Base-by-base conservation (phyloP, 192 early-diverging fungal species). In the Backusella morwellensis region DNA sequence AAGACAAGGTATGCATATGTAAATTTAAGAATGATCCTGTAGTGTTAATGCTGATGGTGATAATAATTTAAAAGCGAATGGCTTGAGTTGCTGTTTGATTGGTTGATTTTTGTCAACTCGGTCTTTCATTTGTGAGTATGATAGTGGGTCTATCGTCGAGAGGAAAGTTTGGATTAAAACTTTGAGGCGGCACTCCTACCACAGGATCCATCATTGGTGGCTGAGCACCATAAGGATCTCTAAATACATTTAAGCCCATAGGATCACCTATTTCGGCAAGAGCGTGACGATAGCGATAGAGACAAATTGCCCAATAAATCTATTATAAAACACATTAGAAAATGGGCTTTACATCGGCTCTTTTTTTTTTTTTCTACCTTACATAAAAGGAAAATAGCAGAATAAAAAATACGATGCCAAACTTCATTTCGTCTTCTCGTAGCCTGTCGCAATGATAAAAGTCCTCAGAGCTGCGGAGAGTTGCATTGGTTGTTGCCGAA, bases 381-480 rank as follows among this genome's bases (percentile, higher is more conserved):
- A 77, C 81, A 74, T 78, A 83, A 26, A 83, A 21, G 32, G 68
- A 36, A 59, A 78, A 29, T 63, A 83, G 79, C 6, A 83, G 50
- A n/a, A 79, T 41, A 41, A 76, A 59, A 26, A 41, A 59, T 11
- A 83, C 32, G 9, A 79, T 52, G 42, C 75, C 72, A 34, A 83
- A 83, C 44, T 83, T 83, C 19, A 79, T 14, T 50, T 83, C 81
- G 63, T 78, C 75, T 19, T 74, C 44, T 75, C 78, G 76, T n/a
- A 83, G 34, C 54, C 40, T 70, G 40, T 34, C 66, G 35, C 81
- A 83, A 35, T 83, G 75, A 36, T 77, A 83, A 36, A 63, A 76
- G 35, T 83, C 81, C 0, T 26, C 35, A 44, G 38, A 9, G 11
- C 35, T 70, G 35, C 32, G 11, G 14, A 34, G 14, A 19, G 75